Evolutionary conservation across 2,329 filamentous ascomycete species (phyloP).

Genomic region (Fusarium sp.): DNA sequence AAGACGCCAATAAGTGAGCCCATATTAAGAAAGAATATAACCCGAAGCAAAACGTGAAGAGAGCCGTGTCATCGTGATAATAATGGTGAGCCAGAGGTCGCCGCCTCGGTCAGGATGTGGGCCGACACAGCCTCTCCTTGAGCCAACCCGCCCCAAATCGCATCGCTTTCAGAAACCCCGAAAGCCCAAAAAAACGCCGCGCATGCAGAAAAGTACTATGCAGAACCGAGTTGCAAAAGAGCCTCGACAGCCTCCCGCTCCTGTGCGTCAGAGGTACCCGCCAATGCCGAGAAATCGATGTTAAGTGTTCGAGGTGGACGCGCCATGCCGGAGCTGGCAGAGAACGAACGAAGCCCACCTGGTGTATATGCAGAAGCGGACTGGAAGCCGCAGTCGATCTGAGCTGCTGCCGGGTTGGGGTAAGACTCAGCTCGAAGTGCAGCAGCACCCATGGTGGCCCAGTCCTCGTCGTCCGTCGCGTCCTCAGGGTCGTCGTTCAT

Average conservation of each 20-base stretch:
- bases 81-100: constrained; percentile 49
- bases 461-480: constrained; percentile 95
- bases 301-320: constrained; percentile 65
- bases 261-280: constrained; percentile 72
- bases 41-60: constrained; percentile 32
- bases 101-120: constrained; percentile 49
- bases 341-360: constrained; percentile 62
- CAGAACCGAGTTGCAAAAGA: constrained; percentile 83
- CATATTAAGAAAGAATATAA: constrained; percentile 25
- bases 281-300: constrained; percentile 65
- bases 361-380: constrained; percentile 63
- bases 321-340: constrained; percentile 65
- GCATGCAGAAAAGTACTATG: constrained; percentile 71
- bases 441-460: constrained; percentile 89
- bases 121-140: constrained; percentile 50
- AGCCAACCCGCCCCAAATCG: constrained; percentile 50
- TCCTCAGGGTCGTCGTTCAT: constrained; percentile 85
- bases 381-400: constrained; percentile 61
- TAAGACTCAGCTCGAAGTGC: constrained; percentile 79
- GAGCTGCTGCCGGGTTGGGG: constrained; percentile 66
- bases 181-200: constrained; percentile 61
- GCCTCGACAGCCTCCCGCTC: constrained; percentile 87
- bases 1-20: constrained; percentile 45
- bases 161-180: constrained; percentile 37
- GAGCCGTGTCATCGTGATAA: constrained; percentile 53